Conservation (phyloP, 1,284 basidiomycete genomes). For the Cutaneotrichosporon sp. region DNA sequence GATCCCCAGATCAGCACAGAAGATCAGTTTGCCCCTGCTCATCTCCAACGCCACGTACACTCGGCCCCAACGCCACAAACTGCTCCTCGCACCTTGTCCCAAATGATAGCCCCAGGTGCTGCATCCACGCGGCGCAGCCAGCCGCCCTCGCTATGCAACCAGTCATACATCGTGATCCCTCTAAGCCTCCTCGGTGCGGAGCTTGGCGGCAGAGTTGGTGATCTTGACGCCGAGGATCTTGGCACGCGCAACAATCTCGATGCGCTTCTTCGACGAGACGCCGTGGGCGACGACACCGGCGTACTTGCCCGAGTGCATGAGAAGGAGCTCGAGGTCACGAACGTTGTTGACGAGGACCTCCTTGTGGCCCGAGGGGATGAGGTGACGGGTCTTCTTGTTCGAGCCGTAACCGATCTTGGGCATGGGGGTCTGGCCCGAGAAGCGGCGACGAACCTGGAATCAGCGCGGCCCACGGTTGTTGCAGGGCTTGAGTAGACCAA, state of each 20-base stretch:
- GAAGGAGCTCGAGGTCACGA: constrained; percentile 84
- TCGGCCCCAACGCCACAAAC: neutral
- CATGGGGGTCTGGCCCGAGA: constrained; percentile 94
- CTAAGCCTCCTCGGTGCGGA: constrained; percentile 88
- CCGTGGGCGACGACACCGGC: constrained; percentile 97
- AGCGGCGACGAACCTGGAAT: constrained; percentile 68
- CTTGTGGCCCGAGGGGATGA: constrained; percentile 90
- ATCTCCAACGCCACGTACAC: neutral
- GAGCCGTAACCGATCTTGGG: constrained; percentile 70
- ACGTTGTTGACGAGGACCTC: constrained; percentile 91
- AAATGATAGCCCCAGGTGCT: constrained; percentile 5
- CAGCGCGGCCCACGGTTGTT: neutral
- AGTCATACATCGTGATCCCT: constrained; percentile 23
- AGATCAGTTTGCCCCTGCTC: neutral
- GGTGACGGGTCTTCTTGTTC: constrained; percentile 76
- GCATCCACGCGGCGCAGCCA: constrained; percentile 9
- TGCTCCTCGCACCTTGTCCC: neutral
- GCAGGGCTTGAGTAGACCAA: neutral
- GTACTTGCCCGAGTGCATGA: constrained; percentile 98
- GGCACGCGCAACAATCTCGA: constrained; percentile 82
- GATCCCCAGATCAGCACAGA: neutral
- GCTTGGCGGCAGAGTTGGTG: constrained; percentile 89
- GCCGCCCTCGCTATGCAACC: constrained; percentile 23
- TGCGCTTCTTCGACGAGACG: constrained; percentile 95
- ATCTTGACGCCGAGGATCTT: constrained; percentile 88